phyloP scores from a whole-genome alignment of 768 basidiomycete genomes.

The Xerocomellus amylosporus region DNA sequence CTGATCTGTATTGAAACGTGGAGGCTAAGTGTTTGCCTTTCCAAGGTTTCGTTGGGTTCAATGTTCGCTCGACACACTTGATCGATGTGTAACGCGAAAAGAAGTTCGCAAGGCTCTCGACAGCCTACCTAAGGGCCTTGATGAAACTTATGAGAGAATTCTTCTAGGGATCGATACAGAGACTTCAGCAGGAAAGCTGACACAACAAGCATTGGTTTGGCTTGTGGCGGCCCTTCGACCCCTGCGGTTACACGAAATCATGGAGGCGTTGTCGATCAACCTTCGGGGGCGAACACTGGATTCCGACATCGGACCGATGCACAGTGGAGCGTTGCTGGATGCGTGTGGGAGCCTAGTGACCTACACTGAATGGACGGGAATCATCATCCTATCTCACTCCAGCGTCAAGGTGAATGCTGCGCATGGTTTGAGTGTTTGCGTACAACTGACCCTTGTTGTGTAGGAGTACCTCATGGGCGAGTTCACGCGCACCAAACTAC shows the following conservation, averaged over 20 bases:
- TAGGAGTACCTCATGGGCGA: conserved; percentile 1
- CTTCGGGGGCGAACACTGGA: background rate
- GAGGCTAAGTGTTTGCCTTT: background rate
- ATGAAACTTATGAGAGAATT: conserved; percentile 5
- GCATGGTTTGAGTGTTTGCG: background rate
- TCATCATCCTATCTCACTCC: conserved; percentile 1
- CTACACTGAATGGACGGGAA: background rate
- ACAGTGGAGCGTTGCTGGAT: background rate
- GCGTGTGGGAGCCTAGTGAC: conserved; percentile 9
- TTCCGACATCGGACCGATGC: conserved; percentile 1
- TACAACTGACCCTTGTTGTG: background rate
- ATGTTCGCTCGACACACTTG: conserved; percentile 1
- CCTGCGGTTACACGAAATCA: background rate
- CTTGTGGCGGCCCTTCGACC: conserved; percentile 1
- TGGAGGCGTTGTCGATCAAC: conserved; percentile 2
- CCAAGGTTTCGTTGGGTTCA: conserved; percentile 3
- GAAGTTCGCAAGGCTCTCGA: background rate
- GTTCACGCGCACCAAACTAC: background rate
- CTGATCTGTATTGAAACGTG: no score
- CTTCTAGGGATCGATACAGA: background rate
- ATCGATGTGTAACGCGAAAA: background rate
- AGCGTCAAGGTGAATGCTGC: background rate
- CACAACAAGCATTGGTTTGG: background rate
- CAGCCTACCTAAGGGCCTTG: background rate
- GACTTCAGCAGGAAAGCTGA: background rate